Evolutionary conservation across 306 rosid genomes (phyloP).

Genomic region (Aeschynomene evenia): DNA sequence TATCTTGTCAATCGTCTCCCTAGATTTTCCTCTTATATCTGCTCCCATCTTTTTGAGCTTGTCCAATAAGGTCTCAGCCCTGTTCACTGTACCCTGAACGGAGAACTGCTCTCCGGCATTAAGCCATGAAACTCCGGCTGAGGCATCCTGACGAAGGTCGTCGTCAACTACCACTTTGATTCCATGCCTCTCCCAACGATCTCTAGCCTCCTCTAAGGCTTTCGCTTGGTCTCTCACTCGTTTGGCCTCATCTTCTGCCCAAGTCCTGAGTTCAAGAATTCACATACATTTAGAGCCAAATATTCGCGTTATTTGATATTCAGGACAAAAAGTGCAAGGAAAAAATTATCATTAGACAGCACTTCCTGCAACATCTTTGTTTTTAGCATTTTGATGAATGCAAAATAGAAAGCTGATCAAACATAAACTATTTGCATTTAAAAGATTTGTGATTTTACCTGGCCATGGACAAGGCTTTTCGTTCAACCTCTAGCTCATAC

Average conservation of each 20-base stretch:
- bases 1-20: slow-evolving; percentile 54
- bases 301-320: not conserved
- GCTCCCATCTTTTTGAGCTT: slow-evolving; percentile 67
- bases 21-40: slow-evolving; percentile 63
- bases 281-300: slow-evolving; percentile 2
- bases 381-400: slow-evolving; percentile 3
- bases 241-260: slow-evolving; percentile 99
- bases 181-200: slow-evolving; percentile 93
- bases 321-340: not conserved
- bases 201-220: slow-evolving; percentile 90
- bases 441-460: slow-evolving; percentile 53
- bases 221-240: slow-evolving; percentile 90
- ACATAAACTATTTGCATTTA: slow-evolving; percentile 18
- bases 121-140: slow-evolving; percentile 77
- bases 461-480: slow-evolving; percentile 98
- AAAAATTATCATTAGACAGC: not conserved
- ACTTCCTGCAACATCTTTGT: slow-evolving; percentile 7
- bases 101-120: slow-evolving; percentile 65
- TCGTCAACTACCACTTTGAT: slow-evolving; percentile 90
- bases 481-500: slow-evolving; percentile 94
- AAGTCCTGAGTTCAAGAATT: slow-evolving; percentile 53
- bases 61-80: slow-evolving; percentile 70
- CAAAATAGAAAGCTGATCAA: slow-evolving; percentile 13
- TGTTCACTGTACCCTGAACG: slow-evolving; percentile 59
- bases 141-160: slow-evolving; percentile 79